Conservation (phyloP, 2,329 filamentous ascomycete genomes). For the Tolypocladium guangdongense region DNA sequence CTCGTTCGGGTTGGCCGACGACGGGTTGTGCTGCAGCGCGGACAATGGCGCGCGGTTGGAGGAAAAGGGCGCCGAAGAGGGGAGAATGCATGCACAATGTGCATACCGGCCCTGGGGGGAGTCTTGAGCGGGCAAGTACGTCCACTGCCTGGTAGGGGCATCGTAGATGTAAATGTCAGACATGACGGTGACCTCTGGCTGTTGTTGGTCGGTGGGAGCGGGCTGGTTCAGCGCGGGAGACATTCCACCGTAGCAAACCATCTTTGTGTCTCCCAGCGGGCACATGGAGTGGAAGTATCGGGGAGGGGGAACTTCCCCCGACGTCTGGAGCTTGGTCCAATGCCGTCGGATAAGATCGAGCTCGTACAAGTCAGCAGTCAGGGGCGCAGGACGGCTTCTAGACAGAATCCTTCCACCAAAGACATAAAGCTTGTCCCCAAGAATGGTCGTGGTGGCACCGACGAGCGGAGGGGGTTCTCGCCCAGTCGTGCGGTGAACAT, state of each 20-base stretch:
- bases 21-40: slow-evolving; percentile 80
- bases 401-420: slow-evolving; percentile 89
- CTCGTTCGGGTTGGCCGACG: slow-evolving; percentile 72
- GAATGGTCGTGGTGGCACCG: slow-evolving; percentile 85
- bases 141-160: slow-evolving; percentile 73
- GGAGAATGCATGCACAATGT: slow-evolving; percentile 86
- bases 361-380: slow-evolving; percentile 89
- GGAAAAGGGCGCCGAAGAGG: slow-evolving; percentile 77
- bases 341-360: slow-evolving; percentile 82
- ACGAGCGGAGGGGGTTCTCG: slow-evolving; percentile 85
- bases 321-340: slow-evolving; percentile 82
- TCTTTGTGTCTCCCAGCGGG: slow-evolving; percentile 81
- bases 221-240: slow-evolving; percentile 57
- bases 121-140: slow-evolving; percentile 67
- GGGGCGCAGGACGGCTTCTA: slow-evolving; percentile 62
- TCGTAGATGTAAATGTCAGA: slow-evolving; percentile 96
- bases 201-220: slow-evolving; percentile 37
- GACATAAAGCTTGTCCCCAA: slow-evolving; percentile 93
- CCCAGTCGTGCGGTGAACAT: slow-evolving; percentile 77
- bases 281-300: slow-evolving; percentile 98
- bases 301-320: slow-evolving; percentile 77
- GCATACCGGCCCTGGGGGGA: slow-evolving; percentile 90
- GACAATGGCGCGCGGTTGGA: slow-evolving; percentile 76
- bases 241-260: slow-evolving; percentile 98
- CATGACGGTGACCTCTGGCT: slow-evolving; percentile 90